Base-by-base conservation (phyloP, 805 yeast species). In the Nakazawaea peltata region DNA sequence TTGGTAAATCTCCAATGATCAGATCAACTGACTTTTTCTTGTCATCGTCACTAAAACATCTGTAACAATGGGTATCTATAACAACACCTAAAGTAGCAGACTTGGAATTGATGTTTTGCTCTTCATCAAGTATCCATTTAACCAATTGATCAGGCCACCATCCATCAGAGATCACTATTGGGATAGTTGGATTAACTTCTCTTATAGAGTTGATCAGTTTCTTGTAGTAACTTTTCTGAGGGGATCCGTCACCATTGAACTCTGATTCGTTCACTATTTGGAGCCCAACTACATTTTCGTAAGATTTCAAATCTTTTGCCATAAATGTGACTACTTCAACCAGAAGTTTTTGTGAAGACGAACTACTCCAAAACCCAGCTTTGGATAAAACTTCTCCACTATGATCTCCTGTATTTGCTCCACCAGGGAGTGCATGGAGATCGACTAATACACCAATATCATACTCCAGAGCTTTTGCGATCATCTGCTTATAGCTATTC, bases 101-200 rank as follows among this genome's bases (percentile, higher is more conserved):
- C n/a, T 30, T 26, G 12, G 30, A 29, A 4, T 28, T 24, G 19
- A 30, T 21, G 13, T 27, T 26, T 28, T 58, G 58, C 25, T 69
- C 67, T 23, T 59, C 50, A 33, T 67, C 68, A 28, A 48, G 42
- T 7, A 85, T 54, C 78, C 81, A 83, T 41, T 75, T 62, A 17
- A 69, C 77, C 84, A 87, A 84, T 50, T 74, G 83, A 44, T 71
- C 71, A 4, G 92, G 71, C 78, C 86, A 80, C 97, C 97, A 92
- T 3, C 95, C 95, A 53, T 90, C 97, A 2, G 95, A 84, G 24
- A 90, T 81, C 13, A 82, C 61, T 5, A 90, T 63, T 0, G 95
- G 95, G 23, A 86, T 56, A 2, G 56, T 56, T 1, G 54, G 32
- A 49, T 84, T 81, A 12, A 65, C 61, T 15, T 56, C 51, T 21